A percentile compares a stretch with the other conserved stretches of the same genome.
These are phyloP conservation scores for Mycena capillaripes DNA, from an alignment of 768 basidiomycete species.

Conservation along the genomic window DNA sequence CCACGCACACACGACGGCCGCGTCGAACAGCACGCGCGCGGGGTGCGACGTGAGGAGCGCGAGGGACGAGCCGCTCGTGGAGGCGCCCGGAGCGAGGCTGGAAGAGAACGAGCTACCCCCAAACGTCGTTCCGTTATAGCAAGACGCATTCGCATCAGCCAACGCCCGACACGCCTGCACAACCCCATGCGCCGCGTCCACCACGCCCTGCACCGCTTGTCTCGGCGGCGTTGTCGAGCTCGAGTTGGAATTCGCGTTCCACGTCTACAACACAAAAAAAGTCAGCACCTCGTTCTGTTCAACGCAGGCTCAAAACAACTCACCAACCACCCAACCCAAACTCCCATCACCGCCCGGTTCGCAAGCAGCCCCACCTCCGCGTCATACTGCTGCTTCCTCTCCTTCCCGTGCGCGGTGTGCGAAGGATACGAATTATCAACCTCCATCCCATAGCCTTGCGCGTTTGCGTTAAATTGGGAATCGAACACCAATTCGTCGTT, in stretches of 20 bases:
- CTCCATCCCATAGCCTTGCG: too few relatives aligned
- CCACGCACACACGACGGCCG: slow-evolving; percentile 75
- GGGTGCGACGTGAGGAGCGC: slow-evolving; percentile 71
- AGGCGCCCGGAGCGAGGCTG: background rate
- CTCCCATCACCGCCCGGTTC: slow-evolving; percentile 27
- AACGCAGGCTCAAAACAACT: slow-evolving; percentile 37
- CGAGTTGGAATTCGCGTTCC: background rate
- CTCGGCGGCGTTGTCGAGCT: slow-evolving; percentile 17
- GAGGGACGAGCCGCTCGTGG: slow-evolving; percentile 42
- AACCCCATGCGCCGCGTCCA: slow-evolving; percentile 77
- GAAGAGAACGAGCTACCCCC: background rate
- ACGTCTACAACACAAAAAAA: background rate
- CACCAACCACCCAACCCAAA: slow-evolving; percentile 33
- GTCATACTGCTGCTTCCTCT: background rate
- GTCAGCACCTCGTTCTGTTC: background rate
- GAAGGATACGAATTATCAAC: too few relatives aligned
- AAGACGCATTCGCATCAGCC: slow-evolving; percentile 46
- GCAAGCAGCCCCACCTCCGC: slow-evolving; percentile 16
- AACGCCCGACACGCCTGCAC: slow-evolving; percentile 62
- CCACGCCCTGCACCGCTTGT: slow-evolving; percentile 69
- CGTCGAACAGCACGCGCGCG: slow-evolving; percentile 74
- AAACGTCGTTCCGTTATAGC: background rate
- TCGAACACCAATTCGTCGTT: too few relatives aligned
- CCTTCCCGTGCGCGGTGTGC: background rate
- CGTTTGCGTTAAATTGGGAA: too few relatives aligned